A percentile compares a stretch with the other conserved stretches of the same genome.
phyloP scores from a whole-genome alignment of 495 filamentous ascomycete species.

The Penicillium riverlandense region DNA sequence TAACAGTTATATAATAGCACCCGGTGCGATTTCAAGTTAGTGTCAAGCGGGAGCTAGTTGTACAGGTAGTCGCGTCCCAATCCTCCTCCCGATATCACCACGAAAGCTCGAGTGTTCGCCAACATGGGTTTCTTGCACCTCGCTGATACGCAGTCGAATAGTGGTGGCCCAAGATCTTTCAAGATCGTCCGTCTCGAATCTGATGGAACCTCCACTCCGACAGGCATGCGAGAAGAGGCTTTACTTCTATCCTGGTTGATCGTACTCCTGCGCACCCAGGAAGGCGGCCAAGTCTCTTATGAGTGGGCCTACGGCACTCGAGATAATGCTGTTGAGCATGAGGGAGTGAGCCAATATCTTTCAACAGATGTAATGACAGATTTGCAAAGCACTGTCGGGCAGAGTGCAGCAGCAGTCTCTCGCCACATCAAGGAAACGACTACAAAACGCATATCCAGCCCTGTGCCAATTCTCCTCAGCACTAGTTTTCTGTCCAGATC shows the following conservation, averaged over 20 bases:
- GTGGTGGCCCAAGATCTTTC: slow-evolving; percentile 7
- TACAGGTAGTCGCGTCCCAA: slow-evolving; percentile 2
- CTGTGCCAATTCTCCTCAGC: slow-evolving; percentile 23
- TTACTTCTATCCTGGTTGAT: slow-evolving; percentile 39
- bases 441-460: not conserved
- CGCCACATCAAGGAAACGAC: slow-evolving; percentile 8
- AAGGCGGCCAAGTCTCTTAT: slow-evolving; percentile 27
- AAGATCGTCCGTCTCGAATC: slow-evolving; percentile 11
- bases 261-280: slow-evolving; percentile 28
- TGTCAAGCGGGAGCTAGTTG: not conserved
- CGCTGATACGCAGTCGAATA: slow-evolving; percentile 4
- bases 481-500: slow-evolving; percentile 16
- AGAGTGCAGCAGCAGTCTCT: slow-evolving; percentile 12
- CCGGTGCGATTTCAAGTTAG: too few relatives aligned
- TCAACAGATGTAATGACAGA: slow-evolving; percentile 15
- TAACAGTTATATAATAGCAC: too few relatives aligned
- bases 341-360: slow-evolving; percentile 2
- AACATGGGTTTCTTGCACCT: slow-evolving; percentile 24
- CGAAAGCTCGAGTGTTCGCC: slow-evolving; percentile 5
- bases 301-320: slow-evolving; percentile 27
- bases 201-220: slow-evolving; percentile 6
- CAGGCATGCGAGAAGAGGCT: slow-evolving; percentile 30
- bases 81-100: slow-evolving; percentile 2
- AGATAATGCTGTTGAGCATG: not conserved
- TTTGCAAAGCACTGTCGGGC: slow-evolving; percentile 16